Evolutionary conservation across 176 grass and related monocot species (phyloP), one percentile per base, ranked within the genome.

Genomic region (Aegilops speltoides): DNA sequence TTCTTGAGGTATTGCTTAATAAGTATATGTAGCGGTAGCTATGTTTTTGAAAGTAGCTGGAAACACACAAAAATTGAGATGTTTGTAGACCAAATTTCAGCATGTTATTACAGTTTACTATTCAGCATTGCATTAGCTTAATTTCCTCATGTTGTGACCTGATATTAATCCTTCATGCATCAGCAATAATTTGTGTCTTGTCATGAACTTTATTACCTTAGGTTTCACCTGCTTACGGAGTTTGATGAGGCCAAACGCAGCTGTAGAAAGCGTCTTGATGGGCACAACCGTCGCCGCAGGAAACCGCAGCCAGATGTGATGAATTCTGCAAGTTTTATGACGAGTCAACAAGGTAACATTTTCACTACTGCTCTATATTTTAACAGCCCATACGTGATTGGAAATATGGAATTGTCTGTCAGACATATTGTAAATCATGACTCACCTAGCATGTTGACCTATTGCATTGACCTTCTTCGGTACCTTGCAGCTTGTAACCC

Each of bases 191-290:
- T 34, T 48, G 8, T 33, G 24, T 72, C 37, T 73, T 74, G 12
- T 26, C 2, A 45, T 28, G 24, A 13, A 69, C 71, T 86, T 38
- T 80, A 13, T 81, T 71, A 80, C 2, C 64, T 56, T 62, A 98
- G 96, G 84, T 98, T 98, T 87, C 96, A 98, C 79, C 80, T 94
- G 74, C 90, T 98, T 75, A 83, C 37, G 23, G 96, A 98, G 80
- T 98, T 98, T 63, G 96, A 98, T 34, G 96, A 95, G 68, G 61
- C 82, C 33, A 98, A 98, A 45, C 88, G 96, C 79, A 98, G 96
- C 76, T 98, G 96, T 62, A 95, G 96, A 76, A 98, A 95, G 73
- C 91, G 96, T 11, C 86, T 98, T 29, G 96, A 98, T 83, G 93
- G 96, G 41, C 96, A 98, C 87, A 98, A 98, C 32, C 89, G 93